Percentiles rank a stretch among this genome's conserved stretches.
Evolutionary conservation across 306 rosid genomes (phyloP).

Genomic region (Gastrolobium bilobum): DNA sequence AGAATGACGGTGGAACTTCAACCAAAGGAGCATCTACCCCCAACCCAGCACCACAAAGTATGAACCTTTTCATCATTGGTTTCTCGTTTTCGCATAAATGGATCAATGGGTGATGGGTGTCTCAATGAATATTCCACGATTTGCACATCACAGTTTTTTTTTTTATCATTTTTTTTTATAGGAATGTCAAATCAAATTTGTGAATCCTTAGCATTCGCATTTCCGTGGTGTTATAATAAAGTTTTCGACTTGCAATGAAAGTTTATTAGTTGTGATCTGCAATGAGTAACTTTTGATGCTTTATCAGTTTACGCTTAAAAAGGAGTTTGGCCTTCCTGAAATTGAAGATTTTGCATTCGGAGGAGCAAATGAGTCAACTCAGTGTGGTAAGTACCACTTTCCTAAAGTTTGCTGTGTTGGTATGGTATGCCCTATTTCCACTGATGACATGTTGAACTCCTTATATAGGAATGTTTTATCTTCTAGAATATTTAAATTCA

Average conservation of each 20-base stretch:
- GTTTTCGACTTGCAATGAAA: conserved; percentile 28
- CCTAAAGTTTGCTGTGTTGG: conserved; percentile 1
- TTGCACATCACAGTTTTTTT: neutral
- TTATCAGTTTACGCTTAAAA: conserved; percentile 1
- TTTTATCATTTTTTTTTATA: too few relatives aligned
- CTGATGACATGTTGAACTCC: conserved; percentile 14
- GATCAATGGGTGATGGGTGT: neutral
- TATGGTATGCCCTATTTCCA: neutral
- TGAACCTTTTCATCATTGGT: conserved; percentile 34
- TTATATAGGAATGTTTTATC: neutral
- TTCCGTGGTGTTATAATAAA: neutral
- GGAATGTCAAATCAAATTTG: neutral
- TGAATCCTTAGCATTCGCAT: conserved; percentile 1
- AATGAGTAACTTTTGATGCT: conserved; percentile 29
- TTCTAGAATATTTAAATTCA: conserved; percentile 11
- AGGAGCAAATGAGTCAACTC: conserved; percentile 54
- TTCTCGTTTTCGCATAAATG: neutral
- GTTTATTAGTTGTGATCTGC: neutral
- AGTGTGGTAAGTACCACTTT: conserved; percentile 54
- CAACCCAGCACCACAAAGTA: conserved; percentile 55
- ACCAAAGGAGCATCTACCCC: conserved; percentile 38
- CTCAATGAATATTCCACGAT: neutral
- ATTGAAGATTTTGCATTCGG: conserved; percentile 84
- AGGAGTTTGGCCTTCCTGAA: conserved; percentile 63
- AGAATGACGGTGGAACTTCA: conserved; percentile 53